Evolutionary conservation across 352 stramenopile genomes (phyloP).

Genomic region (Globisporangium solare): DNA sequence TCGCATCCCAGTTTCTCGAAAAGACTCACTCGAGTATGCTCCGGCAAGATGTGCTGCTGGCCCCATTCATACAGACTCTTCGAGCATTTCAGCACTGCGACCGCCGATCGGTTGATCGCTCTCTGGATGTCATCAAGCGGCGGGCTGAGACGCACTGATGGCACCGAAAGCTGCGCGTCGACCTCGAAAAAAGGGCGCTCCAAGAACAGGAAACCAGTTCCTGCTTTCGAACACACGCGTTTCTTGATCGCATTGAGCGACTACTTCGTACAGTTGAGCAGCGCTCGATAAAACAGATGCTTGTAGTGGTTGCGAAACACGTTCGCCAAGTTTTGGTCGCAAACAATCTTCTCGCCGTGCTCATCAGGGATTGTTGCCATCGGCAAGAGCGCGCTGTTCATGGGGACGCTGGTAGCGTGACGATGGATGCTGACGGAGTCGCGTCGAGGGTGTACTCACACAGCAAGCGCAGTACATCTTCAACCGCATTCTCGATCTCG

Average conservation of each 20-base stretch:
- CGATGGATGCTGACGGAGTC: constrained; percentile 7
- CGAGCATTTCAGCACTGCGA: constrained; percentile 76
- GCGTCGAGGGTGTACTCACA: constrained; percentile 64
- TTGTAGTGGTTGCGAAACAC: constrained; percentile 72
- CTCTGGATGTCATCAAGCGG: constrained; percentile 84
- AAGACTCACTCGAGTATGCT: constrained; percentile 45
- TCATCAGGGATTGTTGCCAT: constrained; percentile 11
- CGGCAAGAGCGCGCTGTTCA: not conserved
- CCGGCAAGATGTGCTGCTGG: constrained; percentile 53
- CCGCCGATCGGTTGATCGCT: constrained; percentile 76
- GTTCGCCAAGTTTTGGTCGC: constrained; percentile 32
- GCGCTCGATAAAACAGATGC: no score
- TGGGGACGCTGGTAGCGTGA: constrained; percentile 11
- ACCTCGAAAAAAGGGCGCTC: constrained; percentile 86
- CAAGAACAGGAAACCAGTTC: constrained; percentile 76
- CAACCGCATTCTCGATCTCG: constrained; percentile 83
- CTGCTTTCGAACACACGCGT: constrained; percentile 71
- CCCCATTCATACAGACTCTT: constrained; percentile 82
- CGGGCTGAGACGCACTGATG: constrained; percentile 72
- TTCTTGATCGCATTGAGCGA: constrained; percentile 84
- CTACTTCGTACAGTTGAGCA: constrained; percentile 77
- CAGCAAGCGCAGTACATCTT: constrained; percentile 69
- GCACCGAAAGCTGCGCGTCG: constrained; percentile 78
- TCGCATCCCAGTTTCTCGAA: constrained; percentile 85
- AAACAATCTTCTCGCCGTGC: constrained; percentile 18